Evolutionary conservation across 2,329 filamentous ascomycete genomes (phyloP).

Genomic region (Cryphonectria japonica): DNA sequence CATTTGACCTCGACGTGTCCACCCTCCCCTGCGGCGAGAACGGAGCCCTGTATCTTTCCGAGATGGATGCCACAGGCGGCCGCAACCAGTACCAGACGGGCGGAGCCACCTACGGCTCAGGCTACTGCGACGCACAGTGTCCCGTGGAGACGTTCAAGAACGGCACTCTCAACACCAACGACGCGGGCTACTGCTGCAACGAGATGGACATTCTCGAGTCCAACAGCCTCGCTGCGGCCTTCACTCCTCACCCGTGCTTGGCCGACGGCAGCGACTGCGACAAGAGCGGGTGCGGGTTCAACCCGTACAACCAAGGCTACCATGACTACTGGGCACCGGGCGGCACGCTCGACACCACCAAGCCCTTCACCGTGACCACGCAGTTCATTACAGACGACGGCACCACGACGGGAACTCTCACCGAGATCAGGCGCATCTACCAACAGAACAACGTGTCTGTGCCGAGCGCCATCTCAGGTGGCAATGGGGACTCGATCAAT

Average conservation of each 20-base stretch:
- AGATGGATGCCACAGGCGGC: constrained; percentile 55
- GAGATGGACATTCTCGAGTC: constrained; percentile 62
- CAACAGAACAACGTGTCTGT: constrained; percentile 51
- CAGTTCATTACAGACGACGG: constrained; percentile 47
- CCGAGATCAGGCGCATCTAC: constrained; percentile 50
- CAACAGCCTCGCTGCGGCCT: constrained; percentile 59
- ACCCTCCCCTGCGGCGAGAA: constrained; percentile 65
- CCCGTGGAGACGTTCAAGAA: constrained; percentile 45
- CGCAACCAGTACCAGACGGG: constrained; percentile 43
- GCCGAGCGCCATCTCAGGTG: constrained; percentile 31
- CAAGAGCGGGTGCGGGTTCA: constrained; percentile 61
- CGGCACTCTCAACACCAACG: constrained; percentile 46
- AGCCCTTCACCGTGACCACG: constrained; percentile 45
- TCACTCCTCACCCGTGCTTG: constrained; percentile 60
- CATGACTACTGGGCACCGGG: constrained; percentile 36
- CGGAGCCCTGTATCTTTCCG: constrained; percentile 51
- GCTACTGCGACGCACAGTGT: constrained; percentile 47
- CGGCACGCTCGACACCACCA: constrained; percentile 51
- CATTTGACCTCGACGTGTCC: constrained; percentile 67
- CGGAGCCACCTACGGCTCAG: constrained; percentile 51
- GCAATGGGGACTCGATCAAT: constrained; percentile 44
- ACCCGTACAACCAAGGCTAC: constrained; percentile 33
- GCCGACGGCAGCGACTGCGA: constrained; percentile 49
- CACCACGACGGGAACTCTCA: constrained; percentile 44
- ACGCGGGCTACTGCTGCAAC: constrained; percentile 51